Percentiles rank a stretch among this genome's conserved stretches.
Evolutionary conservation across 768 basidiomycete species (phyloP).

Genomic region (Mycena metata): DNA sequence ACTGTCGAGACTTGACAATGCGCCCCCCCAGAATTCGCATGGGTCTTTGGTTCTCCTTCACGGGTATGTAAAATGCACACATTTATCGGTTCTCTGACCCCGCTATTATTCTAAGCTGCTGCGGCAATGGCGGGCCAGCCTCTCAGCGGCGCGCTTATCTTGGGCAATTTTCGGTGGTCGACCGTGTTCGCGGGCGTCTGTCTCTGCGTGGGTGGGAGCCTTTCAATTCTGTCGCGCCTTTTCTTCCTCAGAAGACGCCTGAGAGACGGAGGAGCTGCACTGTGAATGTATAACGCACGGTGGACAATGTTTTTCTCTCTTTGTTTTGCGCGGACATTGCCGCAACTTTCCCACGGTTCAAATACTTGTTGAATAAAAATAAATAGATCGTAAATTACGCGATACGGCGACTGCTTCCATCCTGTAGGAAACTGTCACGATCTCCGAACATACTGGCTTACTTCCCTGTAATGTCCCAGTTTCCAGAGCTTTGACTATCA

Average conservation of each 20-base stretch:
- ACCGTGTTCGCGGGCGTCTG: slow-evolving; percentile 29
- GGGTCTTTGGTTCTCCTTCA: slow-evolving; percentile 34
- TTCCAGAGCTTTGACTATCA: slow-evolving; percentile 13
- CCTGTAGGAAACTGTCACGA: background rate
- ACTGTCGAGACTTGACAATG: background rate
- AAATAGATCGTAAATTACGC: background rate
- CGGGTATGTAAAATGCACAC: background rate
- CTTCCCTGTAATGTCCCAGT: slow-evolving; percentile 14
- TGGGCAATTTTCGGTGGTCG: slow-evolving; percentile 29
- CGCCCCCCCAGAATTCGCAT: slow-evolving; percentile 21
- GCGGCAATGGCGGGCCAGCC: slow-evolving; percentile 30
- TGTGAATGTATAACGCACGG: background rate
- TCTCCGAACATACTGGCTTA: slow-evolving; percentile 20
- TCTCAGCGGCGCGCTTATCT: slow-evolving; percentile 29
- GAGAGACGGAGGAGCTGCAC: background rate
- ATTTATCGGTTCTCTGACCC: background rate
- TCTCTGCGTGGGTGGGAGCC: slow-evolving; percentile 11
- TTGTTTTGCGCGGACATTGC: background rate
- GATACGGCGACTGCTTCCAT: background rate
- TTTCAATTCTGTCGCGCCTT: slow-evolving; percentile 22
- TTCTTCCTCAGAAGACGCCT: background rate
- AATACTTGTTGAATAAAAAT: background rate
- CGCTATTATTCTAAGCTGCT: background rate
- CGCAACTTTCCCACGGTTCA: background rate
- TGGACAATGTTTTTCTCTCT: background rate